Evolutionary conservation across 2,329 filamentous ascomycete species (phyloP).

Genomic region (Cercospora sesami): DNA sequence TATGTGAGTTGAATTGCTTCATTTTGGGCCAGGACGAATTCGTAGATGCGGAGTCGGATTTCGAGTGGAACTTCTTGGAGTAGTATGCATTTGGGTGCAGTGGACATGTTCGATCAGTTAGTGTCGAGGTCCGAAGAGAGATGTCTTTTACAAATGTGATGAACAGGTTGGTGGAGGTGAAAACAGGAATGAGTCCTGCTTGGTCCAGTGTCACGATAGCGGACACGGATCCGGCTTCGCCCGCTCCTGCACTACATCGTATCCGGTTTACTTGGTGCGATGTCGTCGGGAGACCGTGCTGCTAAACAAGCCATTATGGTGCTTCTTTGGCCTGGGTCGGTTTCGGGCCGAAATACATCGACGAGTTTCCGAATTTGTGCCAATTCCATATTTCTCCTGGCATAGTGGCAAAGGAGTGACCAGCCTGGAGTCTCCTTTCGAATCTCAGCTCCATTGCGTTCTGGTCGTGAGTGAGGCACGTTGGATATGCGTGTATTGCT

Average conservation of each 20-base stretch:
- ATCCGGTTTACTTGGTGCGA: background rate
- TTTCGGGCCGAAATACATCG: conserved; percentile 10
- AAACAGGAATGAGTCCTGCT: background rate
- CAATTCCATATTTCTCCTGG: background rate
- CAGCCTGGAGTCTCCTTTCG: background rate
- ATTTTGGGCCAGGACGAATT: background rate
- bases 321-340: background rate
- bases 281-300: background rate
- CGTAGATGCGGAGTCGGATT: conserved; percentile 7
- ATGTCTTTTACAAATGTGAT: background rate
- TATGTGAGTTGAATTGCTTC: conserved; percentile 1
- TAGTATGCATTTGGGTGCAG: background rate
- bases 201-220: background rate
- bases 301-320: background rate
- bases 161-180: background rate
- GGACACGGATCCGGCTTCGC: background rate
- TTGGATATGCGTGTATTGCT: background rate
- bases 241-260: background rate
- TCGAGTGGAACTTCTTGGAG: background rate
- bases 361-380: background rate
- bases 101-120: background rate
- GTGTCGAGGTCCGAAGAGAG: background rate
- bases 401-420: background rate
- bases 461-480: background rate
- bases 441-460: background rate